These are phyloP conservation scores for Malus hybrid DNA, from an alignment of 331 rosid genomes.

Conservation along the genomic window DNA sequence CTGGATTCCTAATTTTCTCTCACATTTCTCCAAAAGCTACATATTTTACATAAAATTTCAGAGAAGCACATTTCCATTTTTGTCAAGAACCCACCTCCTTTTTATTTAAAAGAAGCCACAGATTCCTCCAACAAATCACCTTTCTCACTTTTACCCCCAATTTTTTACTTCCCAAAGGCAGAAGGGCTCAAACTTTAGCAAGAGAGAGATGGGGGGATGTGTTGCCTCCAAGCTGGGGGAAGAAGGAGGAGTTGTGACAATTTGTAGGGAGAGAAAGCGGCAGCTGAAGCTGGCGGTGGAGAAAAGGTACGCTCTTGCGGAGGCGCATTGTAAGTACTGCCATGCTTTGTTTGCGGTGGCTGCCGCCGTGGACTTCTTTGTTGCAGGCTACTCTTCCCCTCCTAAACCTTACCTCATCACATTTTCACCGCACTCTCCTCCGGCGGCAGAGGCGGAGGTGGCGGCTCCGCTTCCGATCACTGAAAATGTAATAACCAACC, in stretches of 20 bases:
- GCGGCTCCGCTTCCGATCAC: constrained; percentile 29
- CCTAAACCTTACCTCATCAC: constrained; percentile 69
- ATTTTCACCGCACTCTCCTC: constrained; percentile 60
- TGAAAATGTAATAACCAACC: constrained; percentile 62
- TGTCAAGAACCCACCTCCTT: constrained; percentile 37
- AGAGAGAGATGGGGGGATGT: constrained; percentile 83
- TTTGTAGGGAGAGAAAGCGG: constrained; percentile 82
- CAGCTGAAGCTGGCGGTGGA: constrained; percentile 38
- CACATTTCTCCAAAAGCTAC: constrained; percentile 15
- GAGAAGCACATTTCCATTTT: constrained; percentile 8
- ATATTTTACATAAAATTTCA: constrained; percentile 19
- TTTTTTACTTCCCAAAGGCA: constrained; percentile 16
- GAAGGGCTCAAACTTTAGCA: constrained; percentile 11
- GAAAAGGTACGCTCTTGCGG: constrained; percentile 80
- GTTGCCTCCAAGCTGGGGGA: constrained; percentile 95
- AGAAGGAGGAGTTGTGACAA: constrained; percentile 66
- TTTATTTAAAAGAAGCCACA: constrained; percentile 34
- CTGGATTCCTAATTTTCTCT: constrained; percentile 22
- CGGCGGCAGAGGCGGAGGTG: constrained; percentile 5
- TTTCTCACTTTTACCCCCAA: constrained; percentile 33
- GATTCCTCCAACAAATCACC: constrained; percentile 28
- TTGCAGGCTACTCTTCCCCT: constrained; percentile 84
- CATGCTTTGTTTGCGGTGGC: constrained; percentile 73
- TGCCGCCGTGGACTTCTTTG: constrained; percentile 72
- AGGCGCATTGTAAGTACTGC: constrained; percentile 76